phyloP scores from a whole-genome alignment of 768 basidiomycete genomes.

The Psilocybe tampanensis region DNA sequence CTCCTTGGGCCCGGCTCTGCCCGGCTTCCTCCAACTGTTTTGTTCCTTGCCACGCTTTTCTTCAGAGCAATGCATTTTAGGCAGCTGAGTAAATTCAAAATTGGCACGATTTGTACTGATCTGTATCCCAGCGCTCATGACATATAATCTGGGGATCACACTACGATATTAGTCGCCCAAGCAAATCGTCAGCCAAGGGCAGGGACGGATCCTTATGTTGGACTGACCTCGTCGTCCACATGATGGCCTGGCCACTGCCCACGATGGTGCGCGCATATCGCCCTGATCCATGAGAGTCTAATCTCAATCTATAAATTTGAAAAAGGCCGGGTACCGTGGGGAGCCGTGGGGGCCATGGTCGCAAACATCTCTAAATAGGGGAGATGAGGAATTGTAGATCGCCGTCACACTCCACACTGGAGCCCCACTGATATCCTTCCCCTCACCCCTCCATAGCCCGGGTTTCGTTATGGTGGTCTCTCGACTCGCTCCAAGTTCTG shows the following conservation, averaged over 20 bases:
- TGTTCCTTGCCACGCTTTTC: background rate
- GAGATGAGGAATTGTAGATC: constrained; percentile 8
- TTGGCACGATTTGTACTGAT: background rate
- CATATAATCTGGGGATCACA: background rate
- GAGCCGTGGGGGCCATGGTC: background rate
- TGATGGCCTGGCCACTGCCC: background rate
- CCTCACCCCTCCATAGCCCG: background rate
- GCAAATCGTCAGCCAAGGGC: background rate
- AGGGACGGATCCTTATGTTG: background rate
- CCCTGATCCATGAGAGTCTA: constrained; percentile 3
- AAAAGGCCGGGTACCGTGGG: background rate
- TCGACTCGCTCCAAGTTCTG: constrained; percentile 11
- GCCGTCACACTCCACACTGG: constrained; percentile 8
- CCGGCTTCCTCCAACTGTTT: too few species aligned
- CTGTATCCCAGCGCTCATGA: background rate
- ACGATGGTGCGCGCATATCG: background rate
- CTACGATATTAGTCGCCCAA: background rate
- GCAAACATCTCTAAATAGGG: constrained; percentile 9
- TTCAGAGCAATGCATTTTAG: background rate
- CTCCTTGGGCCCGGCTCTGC: too few species aligned
- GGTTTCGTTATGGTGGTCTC: constrained; percentile 10
- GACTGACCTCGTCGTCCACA: background rate
- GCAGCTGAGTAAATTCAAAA: background rate
- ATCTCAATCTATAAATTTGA: too few species aligned
- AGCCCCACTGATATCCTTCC: background rate